A percentile compares a stretch with the other conserved stretches of the same genome.
Evolutionary conservation across 495 filamentous ascomycete species (phyloP).

Genomic region (Penicillium daleae): DNA sequence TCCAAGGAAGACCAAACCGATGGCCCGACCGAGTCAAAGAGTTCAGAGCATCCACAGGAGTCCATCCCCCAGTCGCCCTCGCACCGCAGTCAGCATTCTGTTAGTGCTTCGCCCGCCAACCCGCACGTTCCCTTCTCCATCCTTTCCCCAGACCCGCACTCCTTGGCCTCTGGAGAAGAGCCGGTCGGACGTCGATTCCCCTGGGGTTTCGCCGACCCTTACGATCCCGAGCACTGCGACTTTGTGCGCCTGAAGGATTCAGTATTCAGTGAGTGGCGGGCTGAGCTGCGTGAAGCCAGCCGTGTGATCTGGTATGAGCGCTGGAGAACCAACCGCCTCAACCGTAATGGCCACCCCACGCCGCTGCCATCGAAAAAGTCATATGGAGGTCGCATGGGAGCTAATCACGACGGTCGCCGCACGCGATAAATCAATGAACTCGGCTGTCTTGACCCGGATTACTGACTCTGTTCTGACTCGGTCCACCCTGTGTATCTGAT

Average conservation of each 20-base stretch:
- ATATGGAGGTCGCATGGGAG: slow-evolving; percentile 40
- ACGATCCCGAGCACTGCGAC: slow-evolving; percentile 90
- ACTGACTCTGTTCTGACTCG: neutral
- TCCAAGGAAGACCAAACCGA: slow-evolving; percentile 15
- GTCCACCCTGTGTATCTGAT: neutral
- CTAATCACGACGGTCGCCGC: slow-evolving; percentile 37
- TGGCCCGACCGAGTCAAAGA: slow-evolving; percentile 4
- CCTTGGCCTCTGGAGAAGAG: slow-evolving; percentile 60
- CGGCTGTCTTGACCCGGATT: neutral
- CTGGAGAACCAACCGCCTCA: slow-evolving; percentile 81
- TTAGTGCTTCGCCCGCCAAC: slow-evolving; percentile 27
- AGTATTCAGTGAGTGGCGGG: slow-evolving; percentile 91
- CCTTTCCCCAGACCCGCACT: slow-evolving; percentile 89
- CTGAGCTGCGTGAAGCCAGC: slow-evolving; percentile 88
- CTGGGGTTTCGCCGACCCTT: slow-evolving; percentile 95
- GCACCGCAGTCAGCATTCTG: slow-evolving; percentile 34
- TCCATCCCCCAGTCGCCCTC: slow-evolving; percentile 28
- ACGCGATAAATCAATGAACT: slow-evolving; percentile 29
- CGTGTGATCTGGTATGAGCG: slow-evolving; percentile 94
- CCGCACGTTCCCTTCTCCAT: slow-evolving; percentile 82
- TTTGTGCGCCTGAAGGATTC: slow-evolving; percentile 88
- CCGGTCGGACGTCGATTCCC: slow-evolving; percentile 83
- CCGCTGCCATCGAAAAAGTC: slow-evolving; percentile 27
- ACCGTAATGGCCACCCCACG: slow-evolving; percentile 40
- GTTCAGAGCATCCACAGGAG: slow-evolving; percentile 7